Evolutionary conservation across 345 rosid genomes (phyloP).

Genomic region (Microcos paniculata): DNA sequence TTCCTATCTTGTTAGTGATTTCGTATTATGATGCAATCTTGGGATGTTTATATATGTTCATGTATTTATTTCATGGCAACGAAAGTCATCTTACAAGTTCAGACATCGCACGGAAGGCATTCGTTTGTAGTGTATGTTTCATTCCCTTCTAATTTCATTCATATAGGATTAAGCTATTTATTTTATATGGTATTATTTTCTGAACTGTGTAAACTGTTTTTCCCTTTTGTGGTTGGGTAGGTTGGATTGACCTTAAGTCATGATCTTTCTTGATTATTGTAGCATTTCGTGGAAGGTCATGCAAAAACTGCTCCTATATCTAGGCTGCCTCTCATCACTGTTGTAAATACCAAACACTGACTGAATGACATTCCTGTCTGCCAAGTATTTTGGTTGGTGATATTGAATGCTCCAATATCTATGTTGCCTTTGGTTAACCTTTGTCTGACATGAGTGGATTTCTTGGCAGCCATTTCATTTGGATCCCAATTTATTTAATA

Average conservation of each 20-base stretch:
- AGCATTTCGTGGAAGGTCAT: constrained; percentile 99
- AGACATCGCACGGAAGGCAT: constrained; percentile 98
- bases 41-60: neutral
- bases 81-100: constrained; percentile 79
- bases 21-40: neutral
- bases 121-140: constrained; percentile 81
- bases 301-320: constrained; percentile 91
- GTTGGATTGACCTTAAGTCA: constrained; percentile 8
- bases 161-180: neutral
- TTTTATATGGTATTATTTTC: neutral
- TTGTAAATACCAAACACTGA: constrained; percentile 64
- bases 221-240: no score
- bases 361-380: constrained; percentile 87
- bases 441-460: constrained; percentile 33
- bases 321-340: constrained; percentile 79
- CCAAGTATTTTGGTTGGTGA: constrained; percentile 51
- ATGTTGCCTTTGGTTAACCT: constrained; percentile 18
- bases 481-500: constrained; percentile 96
- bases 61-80: constrained; percentile 46
- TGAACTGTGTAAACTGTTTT: neutral
- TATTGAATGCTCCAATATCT: constrained; percentile 15
- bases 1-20: neutral
- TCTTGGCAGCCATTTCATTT: constrained; percentile 83
- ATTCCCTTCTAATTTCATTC: constrained; percentile 14
- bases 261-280: constrained; percentile 25